Conservation (phyloP, 495 filamentous ascomycete genomes). For the Neurospora sublineolata region DNA sequence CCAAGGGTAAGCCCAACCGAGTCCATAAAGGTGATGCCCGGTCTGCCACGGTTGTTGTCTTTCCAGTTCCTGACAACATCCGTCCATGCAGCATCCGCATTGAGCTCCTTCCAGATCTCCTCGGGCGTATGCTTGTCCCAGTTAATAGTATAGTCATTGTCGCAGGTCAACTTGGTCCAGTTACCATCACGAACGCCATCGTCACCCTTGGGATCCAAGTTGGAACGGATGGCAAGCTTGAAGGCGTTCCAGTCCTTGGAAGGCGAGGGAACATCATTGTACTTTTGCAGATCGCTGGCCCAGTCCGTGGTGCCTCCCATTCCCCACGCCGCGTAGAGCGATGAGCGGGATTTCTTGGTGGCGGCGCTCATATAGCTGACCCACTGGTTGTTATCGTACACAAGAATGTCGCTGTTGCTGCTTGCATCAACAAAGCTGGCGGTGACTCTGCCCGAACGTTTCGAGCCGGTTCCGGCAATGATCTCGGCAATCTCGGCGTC, state of each 20-base stretch:
- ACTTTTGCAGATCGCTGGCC: constrained; percentile 4
- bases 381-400: background rate
- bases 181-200: background rate
- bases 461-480: background rate
- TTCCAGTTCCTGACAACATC: constrained; percentile 10
- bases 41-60: constrained; percentile 11
- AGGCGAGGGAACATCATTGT: background rate
- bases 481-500: constrained; percentile 8
- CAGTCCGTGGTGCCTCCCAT: constrained; percentile 5
- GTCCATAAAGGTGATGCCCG: constrained; percentile 52
- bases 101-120: constrained; percentile 14
- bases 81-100: constrained; percentile 14
- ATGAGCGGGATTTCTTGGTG: background rate
- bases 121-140: background rate
- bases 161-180: constrained; percentile 18
- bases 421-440: background rate
- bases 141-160: background rate
- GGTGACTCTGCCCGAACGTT: background rate
- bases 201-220: constrained; percentile 2
- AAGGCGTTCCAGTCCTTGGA: constrained; percentile 2
- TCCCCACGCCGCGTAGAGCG: background rate
- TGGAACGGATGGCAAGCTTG: background rate
- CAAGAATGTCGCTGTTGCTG: constrained; percentile 1
- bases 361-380: constrained; percentile 2
- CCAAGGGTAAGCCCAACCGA: constrained; percentile 46